Conservation (phyloP, 2,329 filamentous ascomycete species). For the Chaetomiaceae sp. region DNA sequence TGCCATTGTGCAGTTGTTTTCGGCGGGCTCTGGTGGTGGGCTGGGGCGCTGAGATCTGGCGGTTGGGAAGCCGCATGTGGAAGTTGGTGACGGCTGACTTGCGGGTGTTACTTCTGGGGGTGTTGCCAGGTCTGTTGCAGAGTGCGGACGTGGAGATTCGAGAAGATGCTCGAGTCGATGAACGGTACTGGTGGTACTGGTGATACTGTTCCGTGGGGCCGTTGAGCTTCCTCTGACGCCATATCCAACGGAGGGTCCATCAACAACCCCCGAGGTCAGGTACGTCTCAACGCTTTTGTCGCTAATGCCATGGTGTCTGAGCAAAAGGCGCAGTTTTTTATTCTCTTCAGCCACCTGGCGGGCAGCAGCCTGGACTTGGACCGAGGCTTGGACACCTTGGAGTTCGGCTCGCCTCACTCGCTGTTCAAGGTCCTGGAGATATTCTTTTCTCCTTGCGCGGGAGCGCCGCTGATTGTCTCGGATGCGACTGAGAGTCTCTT, state of each 20-base stretch:
- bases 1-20: constrained; percentile 15
- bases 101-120: too few species aligned
- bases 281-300: constrained; percentile 14
- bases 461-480: constrained; percentile 73
- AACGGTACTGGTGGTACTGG: too few species aligned
- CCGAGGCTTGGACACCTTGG: constrained; percentile 61
- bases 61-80: not conserved
- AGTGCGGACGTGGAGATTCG: too few species aligned
- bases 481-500: constrained; percentile 47
- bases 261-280: constrained; percentile 9
- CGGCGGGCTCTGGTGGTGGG: not conserved
- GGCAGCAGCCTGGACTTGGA: constrained; percentile 68
- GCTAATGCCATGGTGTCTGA: constrained; percentile 8
- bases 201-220: too few species aligned
- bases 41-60: not conserved
- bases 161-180: too few species aligned
- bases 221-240: too few species aligned
- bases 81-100: too few species aligned
- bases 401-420: constrained; percentile 60
- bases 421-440: constrained; percentile 58
- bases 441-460: constrained; percentile 42
- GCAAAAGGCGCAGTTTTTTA: constrained; percentile 30
- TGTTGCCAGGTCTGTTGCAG: too few species aligned
- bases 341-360: constrained; percentile 39
- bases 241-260: not conserved